phyloP scores from a whole-genome alignment of 129 eudicot species.

The Pittosporum tobira region DNA sequence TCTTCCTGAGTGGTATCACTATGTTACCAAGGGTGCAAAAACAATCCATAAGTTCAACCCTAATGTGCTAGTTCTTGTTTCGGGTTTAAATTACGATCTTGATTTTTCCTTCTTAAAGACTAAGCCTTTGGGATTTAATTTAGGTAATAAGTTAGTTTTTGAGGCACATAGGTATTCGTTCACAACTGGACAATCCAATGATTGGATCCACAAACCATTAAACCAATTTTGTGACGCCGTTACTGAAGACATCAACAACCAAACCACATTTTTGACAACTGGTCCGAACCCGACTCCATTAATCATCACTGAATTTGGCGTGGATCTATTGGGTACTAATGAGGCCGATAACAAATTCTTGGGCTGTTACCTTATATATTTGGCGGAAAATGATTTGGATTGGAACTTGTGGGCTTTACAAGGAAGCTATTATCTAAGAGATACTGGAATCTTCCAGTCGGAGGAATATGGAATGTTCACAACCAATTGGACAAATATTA shows the following conservation, averaged over 20 bases:
- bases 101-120: conserved; percentile 17
- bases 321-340: conserved; percentile 8
- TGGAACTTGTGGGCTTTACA: conserved; percentile 37
- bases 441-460: too few species aligned
- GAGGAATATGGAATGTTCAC: conserved; percentile 26
- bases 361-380: conserved; percentile 14
- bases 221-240: conserved; percentile 14
- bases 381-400: conserved; percentile 29
- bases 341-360: conserved; percentile 18
- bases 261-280: conserved; percentile 12
- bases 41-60: conserved; percentile 19
- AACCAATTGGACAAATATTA: conserved; percentile 14
- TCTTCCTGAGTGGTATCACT: conserved; percentile 22
- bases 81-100: conserved; percentile 17
- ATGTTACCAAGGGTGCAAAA: conserved; percentile 17
- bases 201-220: conserved; percentile 5
- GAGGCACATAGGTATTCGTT: conserved; percentile 37
- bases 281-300: conserved; percentile 20
- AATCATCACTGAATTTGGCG: conserved; percentile 28
- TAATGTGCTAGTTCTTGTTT: conserved; percentile 19
- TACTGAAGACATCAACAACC: conserved; percentile 2
- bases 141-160: conserved; percentile 17
- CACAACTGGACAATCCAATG: background rate
- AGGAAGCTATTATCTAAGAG: conserved; percentile 26
- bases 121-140: background rate